Evolutionary conservation across 768 basidiomycete genomes (phyloP).

Genomic region (Multifurca ochricompacta): DNA sequence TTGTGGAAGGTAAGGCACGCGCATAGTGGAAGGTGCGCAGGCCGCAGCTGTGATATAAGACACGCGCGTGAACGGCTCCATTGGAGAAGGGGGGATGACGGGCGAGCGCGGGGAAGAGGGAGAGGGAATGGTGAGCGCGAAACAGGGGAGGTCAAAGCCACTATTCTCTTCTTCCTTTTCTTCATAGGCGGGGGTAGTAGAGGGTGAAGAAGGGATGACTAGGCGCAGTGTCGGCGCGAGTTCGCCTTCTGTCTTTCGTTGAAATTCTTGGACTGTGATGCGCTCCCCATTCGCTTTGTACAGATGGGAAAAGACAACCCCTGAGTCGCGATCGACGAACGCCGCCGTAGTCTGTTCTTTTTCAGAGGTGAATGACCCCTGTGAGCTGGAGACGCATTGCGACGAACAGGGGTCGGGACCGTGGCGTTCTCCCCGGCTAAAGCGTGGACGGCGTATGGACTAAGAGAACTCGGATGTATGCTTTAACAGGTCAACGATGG

Average conservation of each 20-base stretch:
- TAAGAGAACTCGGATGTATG: not conserved
- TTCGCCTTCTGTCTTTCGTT: not conserved
- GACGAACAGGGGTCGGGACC: not conserved
- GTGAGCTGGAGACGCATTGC: not conserved
- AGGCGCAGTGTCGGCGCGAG: not conserved
- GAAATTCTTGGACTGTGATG: not conserved
- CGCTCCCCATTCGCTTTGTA: not conserved
- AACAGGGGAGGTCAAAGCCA: not conserved
- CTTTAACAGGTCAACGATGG: not conserved
- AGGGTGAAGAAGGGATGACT: not conserved
- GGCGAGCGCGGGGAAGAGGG: not conserved
- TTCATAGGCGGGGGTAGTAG: not conserved
- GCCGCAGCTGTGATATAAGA: not conserved
- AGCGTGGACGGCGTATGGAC: not conserved
- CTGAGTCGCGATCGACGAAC: slow-evolving; percentile 3
- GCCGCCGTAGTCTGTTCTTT: too few species aligned
- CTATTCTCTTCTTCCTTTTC: not conserved
- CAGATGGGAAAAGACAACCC: not conserved
- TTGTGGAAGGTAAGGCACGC: slow-evolving; percentile 5
- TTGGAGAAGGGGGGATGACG: not conserved
- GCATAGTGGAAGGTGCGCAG: not conserved
- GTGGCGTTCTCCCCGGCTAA: not conserved
- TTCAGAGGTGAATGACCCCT: not conserved
- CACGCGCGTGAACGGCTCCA: not conserved
- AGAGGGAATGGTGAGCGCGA: not conserved